Conservation (phyloP, 2,329 filamentous ascomycete genomes). For the Rhytidhysteron rufulum region DNA sequence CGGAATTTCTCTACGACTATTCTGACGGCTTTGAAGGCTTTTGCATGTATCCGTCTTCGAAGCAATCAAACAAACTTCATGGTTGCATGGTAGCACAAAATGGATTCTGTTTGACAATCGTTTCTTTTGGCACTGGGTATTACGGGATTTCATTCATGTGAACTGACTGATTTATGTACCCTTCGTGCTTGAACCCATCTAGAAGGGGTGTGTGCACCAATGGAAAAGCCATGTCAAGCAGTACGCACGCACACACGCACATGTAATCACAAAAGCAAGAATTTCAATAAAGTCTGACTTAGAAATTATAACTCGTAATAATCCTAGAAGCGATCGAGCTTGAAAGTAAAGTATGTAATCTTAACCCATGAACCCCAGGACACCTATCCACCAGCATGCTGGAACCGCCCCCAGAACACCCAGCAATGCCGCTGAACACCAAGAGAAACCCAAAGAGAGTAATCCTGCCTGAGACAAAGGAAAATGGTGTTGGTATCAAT, state of each 20-base stretch:
- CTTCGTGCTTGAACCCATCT: too few species aligned
- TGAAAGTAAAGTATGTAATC: neutral
- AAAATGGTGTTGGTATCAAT: too few species aligned
- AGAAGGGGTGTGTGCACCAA: too few species aligned
- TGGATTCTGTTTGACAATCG: slow-evolving; percentile 29
- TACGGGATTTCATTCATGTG: too few species aligned
- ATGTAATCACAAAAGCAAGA: too few species aligned
- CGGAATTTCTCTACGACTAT: slow-evolving; percentile 13
- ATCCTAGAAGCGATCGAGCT: too few species aligned
- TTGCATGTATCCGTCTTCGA: slow-evolving; percentile 34
- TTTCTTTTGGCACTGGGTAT: too few species aligned
- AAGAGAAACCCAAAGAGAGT: neutral
- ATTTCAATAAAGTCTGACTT: too few species aligned
- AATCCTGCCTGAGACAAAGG: neutral
- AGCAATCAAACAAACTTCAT: slow-evolving; percentile 36
- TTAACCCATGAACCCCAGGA: neutral
- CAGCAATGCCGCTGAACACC: slow-evolving; percentile 2
- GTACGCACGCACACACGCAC: too few species aligned
- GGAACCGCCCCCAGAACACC: neutral
- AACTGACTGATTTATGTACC: too few species aligned
- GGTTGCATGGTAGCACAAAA: slow-evolving; percentile 37
- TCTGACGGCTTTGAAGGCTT: slow-evolving; percentile 27
- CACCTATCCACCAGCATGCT: neutral
- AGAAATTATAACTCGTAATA: too few species aligned
- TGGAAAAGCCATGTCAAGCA: too few species aligned